phyloP scores from a whole-genome alignment of 805 yeast species.

The Metschnikowia lunata region DNA sequence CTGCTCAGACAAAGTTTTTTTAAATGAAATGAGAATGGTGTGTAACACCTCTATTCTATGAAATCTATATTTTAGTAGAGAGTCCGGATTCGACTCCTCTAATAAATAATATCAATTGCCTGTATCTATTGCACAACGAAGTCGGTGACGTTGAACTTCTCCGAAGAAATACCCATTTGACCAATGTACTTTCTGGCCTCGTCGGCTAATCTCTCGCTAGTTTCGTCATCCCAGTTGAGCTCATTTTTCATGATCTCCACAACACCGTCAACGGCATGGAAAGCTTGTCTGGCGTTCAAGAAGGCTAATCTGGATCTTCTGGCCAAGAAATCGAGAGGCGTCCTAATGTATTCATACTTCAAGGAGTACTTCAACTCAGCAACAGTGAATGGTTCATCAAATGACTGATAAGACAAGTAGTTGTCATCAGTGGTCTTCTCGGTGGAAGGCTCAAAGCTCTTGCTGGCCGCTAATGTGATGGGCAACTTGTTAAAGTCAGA shows the following conservation, averaged over 20 bases:
- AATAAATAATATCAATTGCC: conserved; percentile 4
- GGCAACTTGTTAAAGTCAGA: conserved; percentile 59
- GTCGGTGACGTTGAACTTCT: conserved; percentile 19
- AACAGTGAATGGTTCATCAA: conserved; percentile 80
- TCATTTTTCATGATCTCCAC: conserved; percentile 81
- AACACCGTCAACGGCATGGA: conserved; percentile 75
- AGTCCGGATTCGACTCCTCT: not conserved
- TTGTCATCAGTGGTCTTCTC: conserved; percentile 24
- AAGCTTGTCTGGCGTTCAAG: conserved; percentile 81
- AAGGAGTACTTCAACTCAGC: conserved; percentile 85
- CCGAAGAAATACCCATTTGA: conserved; percentile 50
- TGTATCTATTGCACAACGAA: conserved; percentile 15
- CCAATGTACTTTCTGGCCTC: conserved; percentile 57
- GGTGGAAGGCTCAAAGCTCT: conserved; percentile 29
- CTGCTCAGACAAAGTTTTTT: too few relatives aligned
- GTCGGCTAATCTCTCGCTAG: conserved; percentile 49
- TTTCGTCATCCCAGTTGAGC: conserved; percentile 63
- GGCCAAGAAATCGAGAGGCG: conserved; percentile 85
- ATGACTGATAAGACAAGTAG: conserved; percentile 44
- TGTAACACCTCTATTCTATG: conserved; percentile 3
- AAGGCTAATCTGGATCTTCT: conserved; percentile 93
- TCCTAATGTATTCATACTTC: conserved; percentile 78
- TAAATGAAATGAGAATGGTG: not conserved
- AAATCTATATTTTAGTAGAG: conserved; percentile 2
- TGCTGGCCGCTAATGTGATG: conserved; percentile 49